Conservation (phyloP, 768 basidiomycete species). For the Boletus coccyginus region DNA sequence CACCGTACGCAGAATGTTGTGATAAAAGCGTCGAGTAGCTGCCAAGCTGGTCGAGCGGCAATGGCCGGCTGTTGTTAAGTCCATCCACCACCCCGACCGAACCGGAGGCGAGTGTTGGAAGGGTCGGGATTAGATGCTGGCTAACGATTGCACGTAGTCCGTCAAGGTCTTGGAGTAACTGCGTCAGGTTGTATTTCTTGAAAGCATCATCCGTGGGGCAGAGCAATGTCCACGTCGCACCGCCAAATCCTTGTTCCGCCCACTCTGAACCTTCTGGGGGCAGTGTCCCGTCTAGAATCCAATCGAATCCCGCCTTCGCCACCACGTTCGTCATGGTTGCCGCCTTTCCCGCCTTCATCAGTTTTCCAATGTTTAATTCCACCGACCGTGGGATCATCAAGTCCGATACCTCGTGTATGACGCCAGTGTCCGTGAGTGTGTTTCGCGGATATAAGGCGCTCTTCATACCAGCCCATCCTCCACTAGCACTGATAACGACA, state of each 20-base stretch:
- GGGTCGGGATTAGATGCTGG: constrained; percentile 72
- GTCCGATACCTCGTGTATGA: constrained; percentile 84
- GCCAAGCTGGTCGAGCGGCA: constrained; percentile 66
- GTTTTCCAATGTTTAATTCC: constrained; percentile 82
- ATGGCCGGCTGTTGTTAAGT: constrained; percentile 67
- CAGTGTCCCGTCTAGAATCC: constrained; percentile 83
- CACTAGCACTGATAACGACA: constrained; percentile 57
- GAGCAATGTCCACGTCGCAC: constrained; percentile 79
- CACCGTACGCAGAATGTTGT: constrained; percentile 63
- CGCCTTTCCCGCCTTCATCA: constrained; percentile 85
- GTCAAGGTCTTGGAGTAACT: constrained; percentile 56
- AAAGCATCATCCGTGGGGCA: constrained; percentile 94
- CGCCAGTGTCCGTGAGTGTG: constrained; percentile 83
- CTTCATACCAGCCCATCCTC: constrained; percentile 75
- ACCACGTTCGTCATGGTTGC: constrained; percentile 86
- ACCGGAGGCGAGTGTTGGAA: constrained; percentile 20
- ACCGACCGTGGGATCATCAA: constrained; percentile 86
- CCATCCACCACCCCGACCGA: constrained; percentile 30
- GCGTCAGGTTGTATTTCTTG: constrained; percentile 79
- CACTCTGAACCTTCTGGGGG: constrained; percentile 71
- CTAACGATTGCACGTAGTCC: constrained; percentile 57
- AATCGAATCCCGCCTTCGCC: constrained; percentile 81
- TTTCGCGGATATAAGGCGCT: constrained; percentile 58
- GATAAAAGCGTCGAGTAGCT: constrained; percentile 81
- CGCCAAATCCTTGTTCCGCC: constrained; percentile 48